Base-by-base conservation (phyloP, 108 stramenopile genomes). In the Nitzschia sp. region DNA sequence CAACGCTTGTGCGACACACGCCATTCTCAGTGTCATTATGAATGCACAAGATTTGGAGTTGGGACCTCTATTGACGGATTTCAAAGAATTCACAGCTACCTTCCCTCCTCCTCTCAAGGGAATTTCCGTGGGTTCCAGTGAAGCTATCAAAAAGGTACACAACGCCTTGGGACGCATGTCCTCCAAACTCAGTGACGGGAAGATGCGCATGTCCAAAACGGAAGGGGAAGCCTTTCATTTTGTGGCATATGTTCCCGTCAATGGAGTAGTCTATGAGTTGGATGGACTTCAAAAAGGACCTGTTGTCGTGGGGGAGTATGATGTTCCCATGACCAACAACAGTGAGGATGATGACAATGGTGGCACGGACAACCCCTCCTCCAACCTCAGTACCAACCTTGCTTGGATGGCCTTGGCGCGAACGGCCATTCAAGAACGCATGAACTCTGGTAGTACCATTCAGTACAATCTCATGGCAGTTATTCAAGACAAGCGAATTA, bases 391-490 rank as follows among this genome's bases (percentile, higher is more conserved):
- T 34, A 66, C 51, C 24, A 17, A 15, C 17, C 14, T 48, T 48
- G 21, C 51, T 43, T 95, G 93, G 93, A 41, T 92, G 17, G 53
- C 57, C 2, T 80, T 88, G 17, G 94, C 94, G 29, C 71, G 87
- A n/a, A 63, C 75, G 20, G 91, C 86, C 60, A 90, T 96, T 60
- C 89, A 91, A 72, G 57, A 76, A 40, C 83, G 92, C 25, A 90
- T 93, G 67, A 34, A 34, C 29, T 79, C 80, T 9, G 95, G 94
- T 57, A 68, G 67, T 53, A 64, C 67, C 48, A 95, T 96, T 59
- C 90, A 95, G 76, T 97, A 95, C 74, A 96, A 96, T 77, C 78
- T 97, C 34, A 89, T 98, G 93, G 93, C 95, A 9, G 79, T 97
- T 63, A 80, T 88, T 22, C 79, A 86, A 68, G 89, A 93, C 72